Evolutionary conservation across 257 asterid species (phyloP).

Genomic region (Salvia splendens): DNA sequence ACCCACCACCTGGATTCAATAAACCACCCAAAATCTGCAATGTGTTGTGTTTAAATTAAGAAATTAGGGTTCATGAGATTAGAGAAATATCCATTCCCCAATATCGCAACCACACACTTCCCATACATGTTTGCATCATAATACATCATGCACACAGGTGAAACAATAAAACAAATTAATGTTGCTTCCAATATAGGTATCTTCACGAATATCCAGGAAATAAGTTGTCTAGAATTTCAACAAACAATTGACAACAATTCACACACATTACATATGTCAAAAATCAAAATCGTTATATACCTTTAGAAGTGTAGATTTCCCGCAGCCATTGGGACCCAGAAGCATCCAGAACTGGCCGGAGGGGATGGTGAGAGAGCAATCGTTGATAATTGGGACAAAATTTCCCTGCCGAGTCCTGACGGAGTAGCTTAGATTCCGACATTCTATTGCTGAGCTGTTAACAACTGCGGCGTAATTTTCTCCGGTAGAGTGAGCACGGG

Average conservation of each 20-base stretch:
- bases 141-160: not conserved
- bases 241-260: no score
- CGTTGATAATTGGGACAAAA: constrained; percentile 49
- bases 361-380: constrained; percentile 75
- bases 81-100: not conserved
- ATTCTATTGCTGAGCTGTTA: constrained; percentile 55
- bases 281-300: constrained; percentile 32
- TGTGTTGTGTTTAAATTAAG: not conserved
- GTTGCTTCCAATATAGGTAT: not conserved
- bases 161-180: not conserved
- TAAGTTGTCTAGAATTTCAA: not conserved
- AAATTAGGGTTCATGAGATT: no score
- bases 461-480: constrained; percentile 14
- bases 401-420: constrained; percentile 51
- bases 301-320: constrained; percentile 91
- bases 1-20: constrained; percentile 68
- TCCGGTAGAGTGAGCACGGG: constrained; percentile 39
- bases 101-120: not conserved
- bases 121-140: not conserved
- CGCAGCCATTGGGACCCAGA: constrained; percentile 50
- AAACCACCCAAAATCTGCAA: constrained; percentile 88
- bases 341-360: constrained; percentile 97
- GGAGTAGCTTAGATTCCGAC: constrained; percentile 67
- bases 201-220: not conserved
- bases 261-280: not conserved